phyloP scores from a whole-genome alignment of 140 eudicot genomes.

The Ambrosia hybrid region DNA sequence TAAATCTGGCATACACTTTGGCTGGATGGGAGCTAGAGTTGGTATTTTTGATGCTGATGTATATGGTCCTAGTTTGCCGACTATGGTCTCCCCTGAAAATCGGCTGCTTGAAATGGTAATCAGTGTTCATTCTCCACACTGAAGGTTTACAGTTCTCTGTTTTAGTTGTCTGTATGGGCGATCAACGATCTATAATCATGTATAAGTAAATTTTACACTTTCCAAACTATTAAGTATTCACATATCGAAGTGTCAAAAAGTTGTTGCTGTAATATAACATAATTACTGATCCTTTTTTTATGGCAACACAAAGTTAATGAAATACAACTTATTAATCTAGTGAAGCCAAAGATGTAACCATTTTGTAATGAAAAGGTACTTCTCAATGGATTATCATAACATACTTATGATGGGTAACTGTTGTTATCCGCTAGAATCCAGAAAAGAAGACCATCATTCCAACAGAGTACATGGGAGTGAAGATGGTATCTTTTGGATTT shows the following conservation, averaged over 20 bases:
- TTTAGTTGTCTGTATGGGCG: slow-evolving; percentile 8
- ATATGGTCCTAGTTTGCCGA: slow-evolving; percentile 98
- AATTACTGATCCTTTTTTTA: background rate
- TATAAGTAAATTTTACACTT: too few species aligned
- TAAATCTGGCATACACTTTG: slow-evolving; percentile 94
- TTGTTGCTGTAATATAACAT: background rate
- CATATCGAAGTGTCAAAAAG: slow-evolving; percentile 5
- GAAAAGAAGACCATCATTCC: slow-evolving; percentile 94
- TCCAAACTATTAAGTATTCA: too few species aligned
- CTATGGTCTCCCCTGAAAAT: slow-evolving; percentile 97
- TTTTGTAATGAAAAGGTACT: background rate
- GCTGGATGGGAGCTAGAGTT: slow-evolving; percentile 99
- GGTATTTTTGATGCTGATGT: slow-evolving; percentile 99
- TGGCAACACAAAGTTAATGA: background rate
- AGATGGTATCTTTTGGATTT: slow-evolving; percentile 94
- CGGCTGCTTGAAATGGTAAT: slow-evolving; percentile 93
- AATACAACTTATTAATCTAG: slow-evolving; percentile 65
- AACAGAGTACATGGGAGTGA: slow-evolving; percentile 94
- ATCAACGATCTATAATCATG: background rate
- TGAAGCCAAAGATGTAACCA: slow-evolving; percentile 19
- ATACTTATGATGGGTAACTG: slow-evolving; percentile 20
- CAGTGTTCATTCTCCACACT: background rate
- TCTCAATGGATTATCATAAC: slow-evolving; percentile 1
- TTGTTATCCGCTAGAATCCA: slow-evolving; percentile 55
- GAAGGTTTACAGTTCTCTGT: slow-evolving; percentile 1